Conservation (phyloP, 2,329 filamentous ascomycete genomes). For the Aspergillus sp. region DNA sequence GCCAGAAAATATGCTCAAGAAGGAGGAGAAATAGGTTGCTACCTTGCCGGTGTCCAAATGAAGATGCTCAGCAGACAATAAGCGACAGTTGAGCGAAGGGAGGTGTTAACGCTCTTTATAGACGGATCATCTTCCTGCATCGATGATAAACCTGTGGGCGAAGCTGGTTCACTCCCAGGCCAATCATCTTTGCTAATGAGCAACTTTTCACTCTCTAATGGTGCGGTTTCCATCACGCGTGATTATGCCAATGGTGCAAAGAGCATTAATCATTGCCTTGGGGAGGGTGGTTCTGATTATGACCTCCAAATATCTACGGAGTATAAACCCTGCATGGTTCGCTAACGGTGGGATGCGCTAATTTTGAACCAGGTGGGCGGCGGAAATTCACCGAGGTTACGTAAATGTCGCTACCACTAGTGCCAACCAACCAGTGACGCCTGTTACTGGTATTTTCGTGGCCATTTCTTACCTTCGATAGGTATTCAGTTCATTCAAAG, state of each 20-base stretch:
- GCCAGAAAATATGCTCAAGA: not conserved
- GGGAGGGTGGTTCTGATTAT: not conserved
- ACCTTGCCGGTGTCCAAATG: not conserved
- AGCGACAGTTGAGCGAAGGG: not conserved
- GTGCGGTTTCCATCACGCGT: not conserved
- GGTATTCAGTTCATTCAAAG: no score
- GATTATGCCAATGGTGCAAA: not conserved
- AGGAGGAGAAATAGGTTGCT: not conserved
- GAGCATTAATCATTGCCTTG: not conserved
- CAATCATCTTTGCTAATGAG: not conserved
- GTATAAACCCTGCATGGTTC: not conserved
- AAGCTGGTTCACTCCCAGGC: not conserved
- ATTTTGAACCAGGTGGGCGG: not conserved
- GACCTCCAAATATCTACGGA: not conserved
- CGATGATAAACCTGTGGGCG: not conserved
- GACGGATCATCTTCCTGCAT: not conserved
- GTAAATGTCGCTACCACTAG: no score
- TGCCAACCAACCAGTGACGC: no score
- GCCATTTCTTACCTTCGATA: no score
- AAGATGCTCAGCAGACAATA: not conserved
- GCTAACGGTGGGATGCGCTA: not conserved
- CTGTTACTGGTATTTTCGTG: no score
- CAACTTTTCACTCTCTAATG: not conserved
- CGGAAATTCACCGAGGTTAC: no score
- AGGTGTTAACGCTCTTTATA: not conserved